Base-by-base conservation (phyloP, 2,329 filamentous ascomycete species). In the Fusarium hainanense region DNA sequence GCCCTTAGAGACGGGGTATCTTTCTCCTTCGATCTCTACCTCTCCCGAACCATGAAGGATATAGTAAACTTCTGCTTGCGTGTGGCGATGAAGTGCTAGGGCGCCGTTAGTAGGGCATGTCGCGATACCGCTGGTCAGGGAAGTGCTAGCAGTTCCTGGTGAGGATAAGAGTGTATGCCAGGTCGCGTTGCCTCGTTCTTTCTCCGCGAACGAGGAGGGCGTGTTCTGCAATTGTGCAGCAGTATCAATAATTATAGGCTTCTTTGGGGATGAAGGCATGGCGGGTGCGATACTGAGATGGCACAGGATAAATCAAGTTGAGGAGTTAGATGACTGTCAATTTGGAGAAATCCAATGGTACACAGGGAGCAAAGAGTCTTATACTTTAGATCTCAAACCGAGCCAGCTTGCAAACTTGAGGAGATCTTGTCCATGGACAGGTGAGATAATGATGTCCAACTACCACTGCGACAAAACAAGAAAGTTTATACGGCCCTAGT, bases 51-150 rank as follows among this genome's bases (percentile, higher is more conserved):
- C 75, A 2, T 49, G 57, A 6, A 76, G 30, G 6, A 76, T 55
- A 51, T 71, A 76, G 46, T 76, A 76, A 4, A 76, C 59, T 40
- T 76, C 75, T 18, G 75, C 60, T 43, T 76, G 74, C 7, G 62
- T 63, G 37, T 76, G 74, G 11, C 66, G 68, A 40, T 76, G 75
- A 9, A 75, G 66, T 9, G 73, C 68, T 7, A 76, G 59, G 1
- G 52, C 51, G 4, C 75, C 75, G 11, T 58, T 54, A 1, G 59
- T 32, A 8, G 75, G 68, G 28, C 74, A 76, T n/a, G 56, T 65
- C 2, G 72, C 74, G 14, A 75, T 65, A 8, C 73, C 73, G 3
- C 54, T 57, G 23, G 67, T 69, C 14, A 75, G 34, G 1, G 67
- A 66, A 10, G 49, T 42, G 0, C 65, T 61, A 11, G 44, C 21